These are phyloP conservation scores for Xylariaceae sp. DNA, from an alignment of 2,329 filamentous ascomycete species.

Conservation along the genomic window DNA sequence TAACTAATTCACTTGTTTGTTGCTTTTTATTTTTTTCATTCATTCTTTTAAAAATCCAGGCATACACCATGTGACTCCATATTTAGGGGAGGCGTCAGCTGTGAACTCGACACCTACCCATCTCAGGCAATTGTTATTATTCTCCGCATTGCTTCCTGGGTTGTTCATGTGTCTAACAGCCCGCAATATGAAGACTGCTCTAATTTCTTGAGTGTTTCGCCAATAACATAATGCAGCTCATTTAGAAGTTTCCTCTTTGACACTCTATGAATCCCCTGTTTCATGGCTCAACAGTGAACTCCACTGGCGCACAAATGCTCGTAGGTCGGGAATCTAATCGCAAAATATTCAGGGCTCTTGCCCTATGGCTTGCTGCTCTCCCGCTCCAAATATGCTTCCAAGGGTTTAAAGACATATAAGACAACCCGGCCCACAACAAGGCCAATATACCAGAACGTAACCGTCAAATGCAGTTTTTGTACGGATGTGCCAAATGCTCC, in stretches of 20 bases:
- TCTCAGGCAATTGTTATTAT: no score
- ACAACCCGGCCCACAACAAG: slow-evolving; percentile 1
- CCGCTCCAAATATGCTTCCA: not conserved
- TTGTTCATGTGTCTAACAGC: not conserved
- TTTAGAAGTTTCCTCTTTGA: not conserved
- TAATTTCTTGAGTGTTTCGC: not conserved
- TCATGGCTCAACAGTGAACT: not conserved
- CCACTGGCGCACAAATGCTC: no score
- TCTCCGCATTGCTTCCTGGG: no score
- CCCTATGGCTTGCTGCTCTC: no score
- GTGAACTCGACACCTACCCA: no score
- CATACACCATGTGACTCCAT: no score
- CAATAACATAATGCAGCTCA: not conserved
- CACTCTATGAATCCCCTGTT: not conserved
- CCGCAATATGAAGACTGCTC: not conserved
- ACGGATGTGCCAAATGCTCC: slow-evolving; percentile 8
- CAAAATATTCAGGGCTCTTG: no score
- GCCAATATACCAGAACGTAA: slow-evolving; percentile 13
- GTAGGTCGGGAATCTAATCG: no score
- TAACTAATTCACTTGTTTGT: no score
- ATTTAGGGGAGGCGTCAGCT: no score
- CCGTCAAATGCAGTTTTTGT: slow-evolving; percentile 9
- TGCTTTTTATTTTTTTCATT: no score
- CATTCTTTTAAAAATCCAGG: no score
- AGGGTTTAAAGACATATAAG: not conserved